phyloP scores from a whole-genome alignment of 257 asterid species.

The Cynanchum wilfordii region DNA sequence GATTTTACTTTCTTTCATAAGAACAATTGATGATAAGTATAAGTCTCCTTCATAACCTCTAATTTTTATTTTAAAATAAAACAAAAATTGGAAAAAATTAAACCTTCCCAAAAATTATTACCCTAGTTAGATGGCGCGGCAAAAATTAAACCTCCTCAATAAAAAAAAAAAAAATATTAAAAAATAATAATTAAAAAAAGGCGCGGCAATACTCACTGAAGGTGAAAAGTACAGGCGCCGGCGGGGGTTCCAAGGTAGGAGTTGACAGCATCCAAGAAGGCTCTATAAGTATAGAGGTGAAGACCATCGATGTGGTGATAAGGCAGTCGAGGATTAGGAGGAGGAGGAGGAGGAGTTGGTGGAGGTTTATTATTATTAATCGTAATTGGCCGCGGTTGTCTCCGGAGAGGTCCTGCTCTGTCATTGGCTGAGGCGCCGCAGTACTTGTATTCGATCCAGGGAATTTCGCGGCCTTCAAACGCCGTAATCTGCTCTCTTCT shows the following conservation, averaged over 20 bases:
- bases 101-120: no score
- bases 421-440: neutral
- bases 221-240: neutral
- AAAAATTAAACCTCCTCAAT: no score
- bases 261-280: neutral
- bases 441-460: neutral
- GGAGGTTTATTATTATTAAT: neutral
- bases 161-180: no score
- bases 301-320: neutral
- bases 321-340: neutral
- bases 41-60: no score
- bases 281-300: constrained; percentile 1
- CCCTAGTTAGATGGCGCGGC: no score
- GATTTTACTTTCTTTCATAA: no score
- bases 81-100: no score
- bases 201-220: constrained; percentile 4
- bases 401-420: neutral
- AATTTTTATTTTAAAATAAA: no score
- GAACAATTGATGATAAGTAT: no score
- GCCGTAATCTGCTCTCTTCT: neutral
- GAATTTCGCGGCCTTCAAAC: neutral
- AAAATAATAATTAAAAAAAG: neutral
- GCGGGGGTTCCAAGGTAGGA: neutral
- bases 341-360: no score
- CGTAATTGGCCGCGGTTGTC: neutral